Base-by-base conservation (phyloP, 768 basidiomycete species). In the Coprinopsis marcescibilis region DNA sequence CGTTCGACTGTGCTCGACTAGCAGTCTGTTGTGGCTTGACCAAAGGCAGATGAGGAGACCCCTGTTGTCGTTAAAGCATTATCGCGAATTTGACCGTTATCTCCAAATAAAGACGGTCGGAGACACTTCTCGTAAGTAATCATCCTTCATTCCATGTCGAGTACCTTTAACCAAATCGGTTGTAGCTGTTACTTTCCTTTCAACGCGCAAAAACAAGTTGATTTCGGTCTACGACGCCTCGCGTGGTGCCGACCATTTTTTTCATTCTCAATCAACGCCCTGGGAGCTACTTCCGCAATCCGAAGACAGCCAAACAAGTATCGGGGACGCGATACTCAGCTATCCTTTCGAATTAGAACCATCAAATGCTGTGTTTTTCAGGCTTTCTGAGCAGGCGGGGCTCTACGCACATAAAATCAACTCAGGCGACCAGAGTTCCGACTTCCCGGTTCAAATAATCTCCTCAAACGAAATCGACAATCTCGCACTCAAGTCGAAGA, bases 21-120 rank as follows among this genome's bases (percentile, higher is more conserved):
- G 65, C 1, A 71, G 83, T 36, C 54, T 89, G 13, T 52, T 82
- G 12, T 90, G 88, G 87, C 59, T 89, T 23, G 88, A 91, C 56
- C 65, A 70, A 23, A 75, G 87, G 25, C 75, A 71, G 54, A 62
- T 72, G n/a, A 58, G 58, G 19, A 77, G 65, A 49, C 83, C 86
- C 4, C 56, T 89, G 3, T 53, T 90, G 7, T 76, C 73, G 3
- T 75, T 75, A 53, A 76, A 72, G 45, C 88, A 91, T 59, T 65
- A 71, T 39, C 70, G 86, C 15, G 66, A 72, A 29, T 72, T 65
- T 39, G 87, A 90, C 57, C 72, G 78, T 15, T 78, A 76, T 3
- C 69, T 89, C 14, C 61, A 65, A 36, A 59, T 67, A 0, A 55
- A 63, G 3, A 78, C 75, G 5, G 50, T 76, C 2, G 57, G 55